phyloP scores from a whole-genome alignment of 1,284 basidiomycete genomes.

The Rhodotorula sp. region DNA sequence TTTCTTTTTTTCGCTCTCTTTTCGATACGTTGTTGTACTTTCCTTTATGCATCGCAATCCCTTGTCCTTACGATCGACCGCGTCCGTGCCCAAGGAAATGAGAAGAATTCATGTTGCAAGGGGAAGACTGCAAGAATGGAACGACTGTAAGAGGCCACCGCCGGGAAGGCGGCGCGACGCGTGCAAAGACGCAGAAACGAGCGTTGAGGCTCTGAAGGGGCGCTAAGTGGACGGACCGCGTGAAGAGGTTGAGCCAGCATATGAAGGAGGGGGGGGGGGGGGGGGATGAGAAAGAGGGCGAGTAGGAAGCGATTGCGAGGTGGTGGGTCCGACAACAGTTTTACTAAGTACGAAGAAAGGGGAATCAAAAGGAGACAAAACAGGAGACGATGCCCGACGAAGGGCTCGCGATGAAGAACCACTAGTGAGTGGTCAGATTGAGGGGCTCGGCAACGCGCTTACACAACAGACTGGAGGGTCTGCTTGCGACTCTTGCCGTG shows the following conservation, averaged over 20 bases:
- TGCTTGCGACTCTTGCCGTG: conserved; percentile 55
- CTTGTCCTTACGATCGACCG: too few species aligned
- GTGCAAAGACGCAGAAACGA: background rate
- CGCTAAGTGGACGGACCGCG: background rate
- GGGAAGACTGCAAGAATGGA: background rate
- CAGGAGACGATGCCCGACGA: background rate
- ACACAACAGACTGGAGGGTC: conserved; percentile 48
- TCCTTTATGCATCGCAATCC: background rate
- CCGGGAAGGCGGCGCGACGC: too few species aligned
- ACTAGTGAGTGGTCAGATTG: background rate
- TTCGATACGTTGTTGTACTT: conserved; percentile 1
- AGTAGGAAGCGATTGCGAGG: background rate
- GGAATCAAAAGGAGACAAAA: background rate
- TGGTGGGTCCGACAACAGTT: conserved; percentile 4
- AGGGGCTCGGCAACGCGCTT: too few species aligned
- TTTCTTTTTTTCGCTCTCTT: background rate
- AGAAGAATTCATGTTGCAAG: background rate
- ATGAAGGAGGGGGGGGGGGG: background rate
- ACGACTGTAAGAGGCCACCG: background rate
- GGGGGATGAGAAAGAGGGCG: too few species aligned
- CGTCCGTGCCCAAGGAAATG: background rate
- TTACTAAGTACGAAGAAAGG: too few species aligned
- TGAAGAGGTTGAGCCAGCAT: background rate
- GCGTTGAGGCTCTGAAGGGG: conserved; percentile 3
- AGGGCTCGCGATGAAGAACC: background rate